Base-by-base conservation (phyloP, 2,329 filamentous ascomycete species). In the Cyphellophora europaea region DNA sequence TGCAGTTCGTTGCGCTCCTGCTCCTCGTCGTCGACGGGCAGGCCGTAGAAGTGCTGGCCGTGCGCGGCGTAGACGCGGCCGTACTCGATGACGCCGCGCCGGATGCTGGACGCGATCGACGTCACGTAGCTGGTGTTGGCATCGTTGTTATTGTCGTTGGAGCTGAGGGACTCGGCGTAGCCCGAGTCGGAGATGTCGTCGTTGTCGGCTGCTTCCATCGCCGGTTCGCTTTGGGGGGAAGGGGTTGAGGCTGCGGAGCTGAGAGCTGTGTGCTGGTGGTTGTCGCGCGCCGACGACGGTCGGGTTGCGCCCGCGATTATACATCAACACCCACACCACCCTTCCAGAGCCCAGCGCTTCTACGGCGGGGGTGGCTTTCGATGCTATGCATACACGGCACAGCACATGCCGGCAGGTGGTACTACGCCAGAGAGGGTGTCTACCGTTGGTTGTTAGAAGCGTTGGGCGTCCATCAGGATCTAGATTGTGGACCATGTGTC, bases 281-380 rank as follows among this genome's bases (percentile, higher is more conserved):
- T 14, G 12, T 19, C n/a, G 19, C 8, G 3, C 4, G 46, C 37
- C 11, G 28, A 33, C 28, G 41, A 43, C 16, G 48, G 41, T 2
- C 18, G 33, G 6, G 37, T 42, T 8, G 36, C 31, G 30, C 27
- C 28, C 21, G 43, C 40, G 23, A 48, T 50, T 19, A 31, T n/a
- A n/a, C n/a, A n/a, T n/a, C n/a, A n/a, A n/a, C n/a, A n/a, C n/a
- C n/a, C n/a, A n/a, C n/a, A n/a, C n/a, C n/a, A n/a, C n/a, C n/a
- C n/a, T n/a, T n/a, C n/a, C n/a, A n/a, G n/a, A n/a, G n/a, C n/a
- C n/a, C n/a, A n/a, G n/a, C n/a, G n/a, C n/a, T n/a, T n/a, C n/a
- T n/a, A n/a, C n/a, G n/a, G n/a, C n/a, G n/a, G n/a, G n/a, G n/a
- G n/a, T n/a, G n/a, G n/a, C n/a, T n/a, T n/a, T n/a, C n/a, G n/a